A percentile compares a stretch with the other conserved stretches of the same genome.
Conservation (phyloP, 306 rosid species). For the Prosopis cineraria region DNA sequence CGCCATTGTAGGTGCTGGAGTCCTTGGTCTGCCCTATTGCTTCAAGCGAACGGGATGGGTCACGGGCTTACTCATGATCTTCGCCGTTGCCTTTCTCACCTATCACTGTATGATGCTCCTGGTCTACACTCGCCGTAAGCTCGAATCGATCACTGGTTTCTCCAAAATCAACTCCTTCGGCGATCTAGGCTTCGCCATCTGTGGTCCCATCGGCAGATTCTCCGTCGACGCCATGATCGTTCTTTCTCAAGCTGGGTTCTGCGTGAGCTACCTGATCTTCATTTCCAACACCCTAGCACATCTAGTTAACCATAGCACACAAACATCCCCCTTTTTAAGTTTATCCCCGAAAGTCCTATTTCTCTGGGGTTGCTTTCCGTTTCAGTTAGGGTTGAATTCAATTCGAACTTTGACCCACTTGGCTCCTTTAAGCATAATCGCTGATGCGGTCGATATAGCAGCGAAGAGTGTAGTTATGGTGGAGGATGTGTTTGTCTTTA, state of each 20-base stretch:
- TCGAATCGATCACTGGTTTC: conserved; percentile 42
- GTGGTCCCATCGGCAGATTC: conserved; percentile 58
- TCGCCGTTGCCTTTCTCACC: conserved; percentile 57
- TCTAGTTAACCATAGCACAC: conserved; percentile 25
- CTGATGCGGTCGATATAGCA: conserved; percentile 61
- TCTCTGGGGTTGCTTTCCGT: conserved; percentile 70
- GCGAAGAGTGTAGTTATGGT: conserved; percentile 70
- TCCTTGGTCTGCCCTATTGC: conserved; percentile 69
- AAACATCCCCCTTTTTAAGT: conserved; percentile 37
- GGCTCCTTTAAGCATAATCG: conserved; percentile 75
- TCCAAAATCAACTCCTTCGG: conserved; percentile 65
- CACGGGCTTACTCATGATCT: conserved; percentile 55
- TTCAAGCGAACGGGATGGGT: conserved; percentile 71
- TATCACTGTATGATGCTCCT: conserved; percentile 80
- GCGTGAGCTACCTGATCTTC: conserved; percentile 73
- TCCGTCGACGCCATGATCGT: conserved; percentile 63
- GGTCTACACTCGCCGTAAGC: conserved; percentile 64
- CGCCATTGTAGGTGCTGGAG: conserved; percentile 74
- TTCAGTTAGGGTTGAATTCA: conserved; percentile 70
- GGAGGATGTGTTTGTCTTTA: conserved; percentile 52
- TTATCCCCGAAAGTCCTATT: conserved; percentile 49
- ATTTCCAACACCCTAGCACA: conserved; percentile 51
- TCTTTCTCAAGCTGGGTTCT: conserved; percentile 70
- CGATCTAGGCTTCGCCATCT: conserved; percentile 62
- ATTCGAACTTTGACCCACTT: conserved; percentile 65